Conservation (phyloP, 1,284 basidiomycete species). For the Tetrapyrgos nigripes region DNA sequence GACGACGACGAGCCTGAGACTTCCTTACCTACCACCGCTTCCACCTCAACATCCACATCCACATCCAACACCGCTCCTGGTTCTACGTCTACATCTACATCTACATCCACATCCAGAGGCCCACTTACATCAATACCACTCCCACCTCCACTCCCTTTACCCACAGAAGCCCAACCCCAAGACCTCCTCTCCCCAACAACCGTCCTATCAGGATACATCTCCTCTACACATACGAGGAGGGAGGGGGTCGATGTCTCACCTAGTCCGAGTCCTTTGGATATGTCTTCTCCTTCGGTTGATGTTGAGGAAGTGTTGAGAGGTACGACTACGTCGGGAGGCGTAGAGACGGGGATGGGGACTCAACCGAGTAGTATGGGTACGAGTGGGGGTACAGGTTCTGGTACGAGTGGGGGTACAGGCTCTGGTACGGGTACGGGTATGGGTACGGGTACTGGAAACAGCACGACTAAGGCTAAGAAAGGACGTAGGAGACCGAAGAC, state of each 20-base stretch:
- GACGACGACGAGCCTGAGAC: too few species aligned
- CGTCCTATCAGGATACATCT: constrained; percentile 31
- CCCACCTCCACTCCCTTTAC: neutral
- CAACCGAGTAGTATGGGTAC: too few species aligned
- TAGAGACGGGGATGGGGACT: too few species aligned
- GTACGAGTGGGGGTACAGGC: too few species aligned
- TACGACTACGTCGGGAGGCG: neutral
- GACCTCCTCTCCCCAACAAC: constrained; percentile 29
- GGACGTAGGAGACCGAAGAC: too few species aligned
- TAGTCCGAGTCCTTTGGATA: neutral
- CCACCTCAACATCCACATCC: constrained; percentile 33
- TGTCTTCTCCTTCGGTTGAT: constrained; percentile 1
- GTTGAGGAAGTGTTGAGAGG: too few species aligned
- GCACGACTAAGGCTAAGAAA: too few species aligned
- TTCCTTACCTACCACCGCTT: constrained; percentile 28
- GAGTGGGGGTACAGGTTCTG: too few species aligned
- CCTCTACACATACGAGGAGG: constrained; percentile 28
- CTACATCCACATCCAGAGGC: too few species aligned
- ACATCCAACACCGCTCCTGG: constrained; percentile 23
- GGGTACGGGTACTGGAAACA: too few species aligned
- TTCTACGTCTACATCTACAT: too few species aligned
- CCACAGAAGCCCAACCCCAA: constrained; percentile 5
- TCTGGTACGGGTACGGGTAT: too few species aligned
- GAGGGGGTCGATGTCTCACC: constrained; percentile 17
- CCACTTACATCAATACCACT: neutral